Evolutionary conservation across 495 filamentous ascomycete genomes (phyloP).

Genomic region (Penicillium robsamsonii): DNA sequence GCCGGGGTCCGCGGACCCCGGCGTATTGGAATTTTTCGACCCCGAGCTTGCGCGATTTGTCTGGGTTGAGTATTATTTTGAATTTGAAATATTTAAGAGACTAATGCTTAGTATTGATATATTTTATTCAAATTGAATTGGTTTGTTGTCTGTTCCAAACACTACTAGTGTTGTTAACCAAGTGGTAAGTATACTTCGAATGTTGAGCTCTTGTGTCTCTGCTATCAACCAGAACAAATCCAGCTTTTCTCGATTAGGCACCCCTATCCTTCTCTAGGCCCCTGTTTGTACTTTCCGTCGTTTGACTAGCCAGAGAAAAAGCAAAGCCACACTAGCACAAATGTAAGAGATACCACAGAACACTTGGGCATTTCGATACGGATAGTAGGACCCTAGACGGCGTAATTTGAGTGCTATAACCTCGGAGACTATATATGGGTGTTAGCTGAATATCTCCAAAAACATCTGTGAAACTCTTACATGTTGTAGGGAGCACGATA

Average conservation of each 20-base stretch:
- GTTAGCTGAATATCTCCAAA: not conserved
- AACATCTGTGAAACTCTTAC: not conserved
- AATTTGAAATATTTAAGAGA: not conserved
- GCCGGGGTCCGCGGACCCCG: not conserved
- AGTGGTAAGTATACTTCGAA: too few species aligned
- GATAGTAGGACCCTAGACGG: not conserved
- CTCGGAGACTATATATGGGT: not conserved
- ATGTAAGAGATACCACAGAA: not conserved
- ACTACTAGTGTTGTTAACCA: too few species aligned
- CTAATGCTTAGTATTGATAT: too few species aligned
- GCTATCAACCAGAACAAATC: too few species aligned
- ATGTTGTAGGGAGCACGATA: not conserved
- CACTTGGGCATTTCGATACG: not conserved
- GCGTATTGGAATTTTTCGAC: not conserved
- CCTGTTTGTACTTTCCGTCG: not conserved
- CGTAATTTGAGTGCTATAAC: not conserved
- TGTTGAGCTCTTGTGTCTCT: too few species aligned
- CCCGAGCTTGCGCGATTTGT: not conserved
- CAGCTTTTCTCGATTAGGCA: too few species aligned
- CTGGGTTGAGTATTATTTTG: not conserved
- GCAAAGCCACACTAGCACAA: not conserved
- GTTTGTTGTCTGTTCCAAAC: too few species aligned
- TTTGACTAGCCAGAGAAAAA: not conserved
- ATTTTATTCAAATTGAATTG: too few species aligned
- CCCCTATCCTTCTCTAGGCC: too few species aligned